phyloP scores from a whole-genome alignment of 768 basidiomycete species.

The Boletales sp. region DNA sequence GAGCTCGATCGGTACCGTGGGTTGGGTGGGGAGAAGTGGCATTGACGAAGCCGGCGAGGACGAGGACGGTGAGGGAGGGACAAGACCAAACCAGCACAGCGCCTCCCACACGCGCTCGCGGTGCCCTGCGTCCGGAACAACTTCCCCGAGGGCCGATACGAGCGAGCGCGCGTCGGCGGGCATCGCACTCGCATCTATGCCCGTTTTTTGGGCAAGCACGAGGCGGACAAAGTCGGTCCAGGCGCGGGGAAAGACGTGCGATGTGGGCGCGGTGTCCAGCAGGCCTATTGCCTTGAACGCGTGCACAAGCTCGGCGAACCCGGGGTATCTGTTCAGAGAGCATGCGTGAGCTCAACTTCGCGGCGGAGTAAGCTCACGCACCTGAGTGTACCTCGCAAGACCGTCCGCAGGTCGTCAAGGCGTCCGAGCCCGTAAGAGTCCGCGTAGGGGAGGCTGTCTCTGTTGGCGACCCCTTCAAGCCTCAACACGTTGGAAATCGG shows the following conservation, averaged over 20 bases:
- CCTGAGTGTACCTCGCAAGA: constrained; percentile 86
- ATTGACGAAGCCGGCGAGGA: neutral
- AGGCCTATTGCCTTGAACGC: constrained; percentile 70
- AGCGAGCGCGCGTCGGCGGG: constrained; percentile 32
- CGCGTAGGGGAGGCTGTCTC: constrained; percentile 73
- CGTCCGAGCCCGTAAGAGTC: constrained; percentile 56
- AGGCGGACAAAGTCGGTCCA: constrained; percentile 38
- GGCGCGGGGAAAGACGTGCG: constrained; percentile 15
- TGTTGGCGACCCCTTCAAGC: constrained; percentile 84
- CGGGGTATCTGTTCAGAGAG: constrained; percentile 61
- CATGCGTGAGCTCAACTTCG: neutral
- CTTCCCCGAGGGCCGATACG: constrained; percentile 28
- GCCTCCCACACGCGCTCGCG: constrained; percentile 35
- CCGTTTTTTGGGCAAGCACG: constrained; percentile 29
- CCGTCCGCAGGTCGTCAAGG: constrained; percentile 46
- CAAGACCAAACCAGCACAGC: constrained; percentile 39
- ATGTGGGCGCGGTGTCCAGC: constrained; percentile 38
- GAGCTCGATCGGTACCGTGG: constrained; percentile 61
- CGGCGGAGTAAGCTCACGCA: constrained; percentile 21
- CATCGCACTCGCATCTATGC: constrained; percentile 13
- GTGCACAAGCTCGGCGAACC: constrained; percentile 72
- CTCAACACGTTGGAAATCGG: constrained; percentile 58
- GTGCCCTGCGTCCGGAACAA: constrained; percentile 13
- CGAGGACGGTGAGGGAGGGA: neutral
- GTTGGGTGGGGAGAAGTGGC: constrained; percentile 42